These are phyloP conservation scores for Albizia julibrissin DNA, from an alignment of 306 rosid genomes.

Conservation along the genomic window DNA sequence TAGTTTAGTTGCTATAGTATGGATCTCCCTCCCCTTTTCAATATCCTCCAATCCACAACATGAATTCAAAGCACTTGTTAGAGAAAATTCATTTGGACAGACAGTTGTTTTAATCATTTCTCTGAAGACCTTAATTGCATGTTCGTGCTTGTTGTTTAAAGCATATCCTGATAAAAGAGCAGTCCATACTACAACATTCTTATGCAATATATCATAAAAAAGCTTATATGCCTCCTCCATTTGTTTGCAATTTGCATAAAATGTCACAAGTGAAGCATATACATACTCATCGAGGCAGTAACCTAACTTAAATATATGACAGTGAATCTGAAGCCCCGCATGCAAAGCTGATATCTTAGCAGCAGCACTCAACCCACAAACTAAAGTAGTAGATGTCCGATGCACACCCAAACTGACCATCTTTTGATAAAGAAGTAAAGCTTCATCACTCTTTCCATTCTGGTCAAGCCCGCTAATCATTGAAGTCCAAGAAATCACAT, in stretches of 20 bases:
- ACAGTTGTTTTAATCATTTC: slow-evolving; percentile 52
- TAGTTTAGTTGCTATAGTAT: slow-evolving; percentile 50
- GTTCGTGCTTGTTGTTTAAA: slow-evolving; percentile 48
- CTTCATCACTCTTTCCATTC: slow-evolving; percentile 65
- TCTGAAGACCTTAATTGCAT: slow-evolving; percentile 60
- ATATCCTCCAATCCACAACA: slow-evolving; percentile 78
- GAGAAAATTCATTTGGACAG: slow-evolving; percentile 79
- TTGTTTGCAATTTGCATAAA: slow-evolving; percentile 65
- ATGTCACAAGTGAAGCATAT: slow-evolving; percentile 73
- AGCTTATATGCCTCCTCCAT: slow-evolving; percentile 45
- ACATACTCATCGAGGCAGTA: slow-evolving; percentile 56
- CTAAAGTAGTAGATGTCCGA: slow-evolving; percentile 56
- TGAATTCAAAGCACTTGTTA: slow-evolving; percentile 85
- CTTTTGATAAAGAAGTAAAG: slow-evolving; percentile 51
- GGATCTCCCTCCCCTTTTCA: slow-evolving; percentile 66
- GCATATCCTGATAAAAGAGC: slow-evolving; percentile 82
- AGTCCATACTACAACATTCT: slow-evolving; percentile 83
- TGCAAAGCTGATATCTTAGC: slow-evolving; percentile 45
- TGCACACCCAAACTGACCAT: slow-evolving; percentile 54
- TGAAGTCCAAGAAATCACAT: slow-evolving; percentile 82
- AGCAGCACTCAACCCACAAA: slow-evolving; percentile 68
- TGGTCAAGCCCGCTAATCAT: slow-evolving; percentile 72
- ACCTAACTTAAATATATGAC: slow-evolving; percentile 55
- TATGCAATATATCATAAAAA: slow-evolving; percentile 47
- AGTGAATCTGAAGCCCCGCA: slow-evolving; percentile 67